phyloP scores from a whole-genome alignment of 2,329 filamentous ascomycete species.

The Cercospora nicotianae region DNA sequence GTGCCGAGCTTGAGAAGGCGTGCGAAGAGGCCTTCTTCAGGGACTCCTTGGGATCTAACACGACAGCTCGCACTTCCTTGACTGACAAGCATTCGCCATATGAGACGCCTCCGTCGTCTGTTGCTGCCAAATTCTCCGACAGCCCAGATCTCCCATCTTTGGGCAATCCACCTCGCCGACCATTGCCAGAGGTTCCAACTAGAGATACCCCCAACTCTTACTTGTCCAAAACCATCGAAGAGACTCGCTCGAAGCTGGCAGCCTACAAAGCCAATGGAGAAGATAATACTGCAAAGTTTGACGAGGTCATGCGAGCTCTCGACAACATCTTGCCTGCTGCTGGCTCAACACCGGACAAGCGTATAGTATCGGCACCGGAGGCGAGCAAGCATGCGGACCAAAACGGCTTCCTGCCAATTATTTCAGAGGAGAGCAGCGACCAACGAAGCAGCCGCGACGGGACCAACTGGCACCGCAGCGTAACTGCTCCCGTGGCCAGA shows the following conservation, averaged over 20 bases:
- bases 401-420: constrained; percentile 48
- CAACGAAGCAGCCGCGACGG: constrained; percentile 36
- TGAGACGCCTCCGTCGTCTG: constrained; percentile 42
- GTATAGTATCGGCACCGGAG: constrained; percentile 51
- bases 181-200: constrained; percentile 46
- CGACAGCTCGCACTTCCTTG: constrained; percentile 43
- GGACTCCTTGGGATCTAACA: constrained; percentile 56
- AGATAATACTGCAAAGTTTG: constrained; percentile 53
- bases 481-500: constrained; percentile 45
- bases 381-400: constrained; percentile 33
- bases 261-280: constrained; percentile 51
- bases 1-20: constrained; percentile 79
- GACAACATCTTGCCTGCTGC: constrained; percentile 39
- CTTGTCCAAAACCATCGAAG: constrained; percentile 56
- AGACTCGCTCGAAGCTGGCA: constrained; percentile 59
- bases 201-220: constrained; percentile 53
- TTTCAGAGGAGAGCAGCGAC: constrained; percentile 50
- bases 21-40: constrained; percentile 92
- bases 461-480: constrained; percentile 42
- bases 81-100: constrained; percentile 36
- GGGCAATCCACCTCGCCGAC: constrained; percentile 40
- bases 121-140: constrained; percentile 41
- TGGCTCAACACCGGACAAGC: constrained; percentile 35
- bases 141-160: constrained; percentile 28
- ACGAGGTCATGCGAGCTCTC: constrained; percentile 57